These are phyloP conservation scores for Halenospora varia DNA, from an alignment of 495 filamentous ascomycete species.

Conservation along the genomic window DNA sequence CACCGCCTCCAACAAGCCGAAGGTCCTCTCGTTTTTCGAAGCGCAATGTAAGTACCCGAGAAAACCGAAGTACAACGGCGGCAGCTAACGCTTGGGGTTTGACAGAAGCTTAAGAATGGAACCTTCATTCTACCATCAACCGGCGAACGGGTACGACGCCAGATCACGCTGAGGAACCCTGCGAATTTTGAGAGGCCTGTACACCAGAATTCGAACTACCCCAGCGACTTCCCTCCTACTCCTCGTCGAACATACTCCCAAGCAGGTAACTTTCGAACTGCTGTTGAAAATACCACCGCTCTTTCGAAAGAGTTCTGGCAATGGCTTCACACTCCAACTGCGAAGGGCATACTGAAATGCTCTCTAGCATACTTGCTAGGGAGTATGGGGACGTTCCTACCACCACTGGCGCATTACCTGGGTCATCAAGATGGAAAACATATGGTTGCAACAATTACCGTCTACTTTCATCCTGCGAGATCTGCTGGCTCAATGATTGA, in stretches of 20 bases:
- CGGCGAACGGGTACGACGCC: constrained; percentile 54
- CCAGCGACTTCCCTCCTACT: constrained; percentile 9
- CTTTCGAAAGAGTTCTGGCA: constrained; percentile 27
- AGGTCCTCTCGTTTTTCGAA: constrained; percentile 14
- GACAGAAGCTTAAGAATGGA: constrained; percentile 50
- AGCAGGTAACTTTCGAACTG: constrained; percentile 27
- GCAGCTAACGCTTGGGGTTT: not conserved
- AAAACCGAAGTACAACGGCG: not conserved
- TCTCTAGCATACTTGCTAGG: constrained; percentile 87
- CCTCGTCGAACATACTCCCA: constrained; percentile 19
- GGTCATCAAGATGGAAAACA: constrained; percentile 94
- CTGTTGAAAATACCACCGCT: constrained; percentile 23
- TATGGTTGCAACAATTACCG: constrained; percentile 86
- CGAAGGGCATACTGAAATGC: constrained; percentile 83
- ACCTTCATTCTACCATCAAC: constrained; percentile 58
- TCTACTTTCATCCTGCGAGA: constrained; percentile 96
- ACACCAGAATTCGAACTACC: constrained; percentile 3
- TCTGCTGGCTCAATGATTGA: constrained; percentile 88
- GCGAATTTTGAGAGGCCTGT: constrained; percentile 28
- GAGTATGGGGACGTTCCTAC: constrained; percentile 82
- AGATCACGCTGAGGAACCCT: constrained; percentile 48
- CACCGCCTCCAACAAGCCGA: constrained; percentile 14
- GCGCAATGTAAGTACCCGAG: constrained; percentile 18
- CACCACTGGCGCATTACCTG: constrained; percentile 64
- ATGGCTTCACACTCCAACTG: constrained; percentile 48